Base-by-base conservation (phyloP, 2,329 filamentous ascomycete genomes). In the Calonectria honghensis region DNA sequence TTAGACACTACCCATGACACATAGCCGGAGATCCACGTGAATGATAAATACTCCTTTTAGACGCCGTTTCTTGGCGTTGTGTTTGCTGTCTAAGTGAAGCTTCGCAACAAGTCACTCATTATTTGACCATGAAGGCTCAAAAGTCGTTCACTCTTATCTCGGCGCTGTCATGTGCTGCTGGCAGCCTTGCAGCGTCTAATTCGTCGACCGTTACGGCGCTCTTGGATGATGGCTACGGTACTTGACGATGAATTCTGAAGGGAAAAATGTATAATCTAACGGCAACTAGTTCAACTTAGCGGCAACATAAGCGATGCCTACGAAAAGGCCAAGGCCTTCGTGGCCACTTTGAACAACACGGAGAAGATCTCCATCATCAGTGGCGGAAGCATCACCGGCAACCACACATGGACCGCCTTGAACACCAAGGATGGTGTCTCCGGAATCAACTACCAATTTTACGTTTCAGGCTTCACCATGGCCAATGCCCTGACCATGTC, bases 391-490 rank as follows among this genome's bases (percentile, higher is more conserved):
- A 0, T 68, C 65, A 54, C 65, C n/a, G 65, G 65, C 29, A 68
- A 68, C n/a, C 45, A 54, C n/a, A 54, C 45, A 29, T 68, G 65
- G 65, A 68, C 45, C 20, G 65, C 65, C 4, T 39, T 68, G 29
- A 68, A 68, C 45, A 54, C 50, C 20, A 68, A 54, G 32, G 65
- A 68, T 68, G 65, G 65, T 27, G 65, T 68, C 24, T 68, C 65
- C 13, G 65, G 65, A 16, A 68, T 68, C 65, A 68, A 68, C 50
- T 68, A 52, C 48, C 65, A 68, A 32, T 68, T 68, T 54, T 68
- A 68, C 39, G 65, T 68, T 54, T 68, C 65, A 20, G 65, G 65
- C 13, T 68, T 68, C 65, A 68, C 65, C 32, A 68, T 68, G 65
- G 65, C 65, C 48, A 68, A 68, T 32, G 65, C 65, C 6, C n/a